Evolutionary conservation across 371 early-diverging fungal species (phyloP), one percentile per base, ranked within the genome.

Genomic region (Mucor lusitanicus): DNA sequence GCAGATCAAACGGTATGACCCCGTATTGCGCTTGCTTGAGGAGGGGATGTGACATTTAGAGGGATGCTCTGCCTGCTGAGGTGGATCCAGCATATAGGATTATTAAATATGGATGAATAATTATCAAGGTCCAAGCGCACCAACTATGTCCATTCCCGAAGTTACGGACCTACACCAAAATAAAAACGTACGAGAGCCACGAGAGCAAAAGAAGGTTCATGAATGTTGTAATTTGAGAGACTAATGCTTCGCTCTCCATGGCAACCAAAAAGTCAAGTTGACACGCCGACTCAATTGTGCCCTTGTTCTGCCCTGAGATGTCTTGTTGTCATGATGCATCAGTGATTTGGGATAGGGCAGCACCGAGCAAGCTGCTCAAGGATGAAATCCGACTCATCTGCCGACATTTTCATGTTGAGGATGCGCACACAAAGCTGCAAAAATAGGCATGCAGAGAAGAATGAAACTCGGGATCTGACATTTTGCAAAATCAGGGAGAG

Each of bases 151-250:
- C 27, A 15, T 53, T 53, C 53, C 53, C 53, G 53, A 53, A 53
- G 53, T 13, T 27, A 53, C 53, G 53, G 53, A 53, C 53, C 27
- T 53, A 27, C 13, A 53, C 25, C 25, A 53, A 53, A 53, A 53
- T 53, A 53, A 53, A 21, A 53, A 53, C 27, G 53, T 27, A 27
- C 53, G 53, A 53, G 53, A 53, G 53, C 53, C 53, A 53, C 53
- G 27, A 53, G 53, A 53, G 53, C 27, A 21, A 50, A n/a, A 53
- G 53, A 50, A 50, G 48, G 53, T 53, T 53, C 27, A 53, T 25
- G 21, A 46, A 53, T 27, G 53, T 53, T 53, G 21, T 40, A 19
- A 21, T 46, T 46, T 46, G 46, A 46, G n/a, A 44, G 9, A 46
- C 21, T 13, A 23, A 23, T 53, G 53, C 53, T 27, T 53, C 50